Conservation (phyloP, 768 basidiomycete species). For the Suillus bovinus region DNA sequence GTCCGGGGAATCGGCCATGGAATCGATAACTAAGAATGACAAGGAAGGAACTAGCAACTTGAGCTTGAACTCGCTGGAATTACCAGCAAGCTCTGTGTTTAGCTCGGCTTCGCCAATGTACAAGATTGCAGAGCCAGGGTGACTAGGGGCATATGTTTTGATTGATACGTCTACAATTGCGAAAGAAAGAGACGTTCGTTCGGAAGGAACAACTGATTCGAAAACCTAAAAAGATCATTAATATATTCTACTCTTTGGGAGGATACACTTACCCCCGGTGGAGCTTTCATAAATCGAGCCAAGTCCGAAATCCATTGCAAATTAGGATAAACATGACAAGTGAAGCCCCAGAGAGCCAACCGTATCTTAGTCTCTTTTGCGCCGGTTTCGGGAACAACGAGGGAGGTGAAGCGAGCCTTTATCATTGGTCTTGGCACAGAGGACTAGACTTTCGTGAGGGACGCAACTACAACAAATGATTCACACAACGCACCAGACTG, state of each 20-base stretch:
- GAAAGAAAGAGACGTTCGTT: slow-evolving; percentile 73
- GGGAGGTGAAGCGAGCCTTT: slow-evolving; percentile 67
- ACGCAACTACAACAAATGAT: neutral
- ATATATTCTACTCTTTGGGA: slow-evolving; percentile 2
- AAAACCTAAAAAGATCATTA: slow-evolving; percentile 57
- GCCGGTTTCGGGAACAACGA: slow-evolving; percentile 54
- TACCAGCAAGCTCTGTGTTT: slow-evolving; percentile 71
- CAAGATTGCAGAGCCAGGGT: slow-evolving; percentile 66
- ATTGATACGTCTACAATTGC: slow-evolving; percentile 67
- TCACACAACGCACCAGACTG: slow-evolving; percentile 50
- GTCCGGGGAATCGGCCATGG: slow-evolving; percentile 38
- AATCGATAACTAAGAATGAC: slow-evolving; percentile 55
- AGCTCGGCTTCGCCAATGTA: slow-evolving; percentile 69
- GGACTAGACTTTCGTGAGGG: slow-evolving; percentile 34
- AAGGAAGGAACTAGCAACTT: slow-evolving; percentile 48
- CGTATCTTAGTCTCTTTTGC: slow-evolving; percentile 81
- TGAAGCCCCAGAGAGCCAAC: slow-evolving; percentile 62
- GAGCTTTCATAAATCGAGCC: slow-evolving; percentile 68
- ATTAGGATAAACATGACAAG: slow-evolving; percentile 61
- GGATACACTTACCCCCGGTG: slow-evolving; percentile 71
- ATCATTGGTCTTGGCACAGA: slow-evolving; percentile 50
- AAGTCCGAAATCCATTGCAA: slow-evolving; percentile 64
- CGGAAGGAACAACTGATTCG: slow-evolving; percentile 89
- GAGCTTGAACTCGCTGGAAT: slow-evolving; percentile 56
- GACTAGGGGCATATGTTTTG: slow-evolving; percentile 53